Conservation (phyloP, 2,329 filamentous ascomycete species). For the Sphaerostilbella broomeana region DNA sequence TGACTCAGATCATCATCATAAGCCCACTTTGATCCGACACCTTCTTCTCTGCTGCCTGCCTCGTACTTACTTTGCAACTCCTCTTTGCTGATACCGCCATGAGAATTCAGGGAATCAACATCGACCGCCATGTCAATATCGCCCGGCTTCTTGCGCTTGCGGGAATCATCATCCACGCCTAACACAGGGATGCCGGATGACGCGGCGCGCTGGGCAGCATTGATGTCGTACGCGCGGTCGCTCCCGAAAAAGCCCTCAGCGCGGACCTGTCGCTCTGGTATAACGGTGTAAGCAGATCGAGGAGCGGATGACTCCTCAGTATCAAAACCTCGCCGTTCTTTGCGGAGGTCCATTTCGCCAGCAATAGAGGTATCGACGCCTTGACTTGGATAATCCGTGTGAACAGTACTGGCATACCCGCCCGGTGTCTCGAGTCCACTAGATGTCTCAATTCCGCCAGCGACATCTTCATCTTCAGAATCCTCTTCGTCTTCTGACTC, state of each 20-base stretch:
- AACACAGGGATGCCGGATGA: conserved; percentile 57
- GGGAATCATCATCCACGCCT: conserved; percentile 67
- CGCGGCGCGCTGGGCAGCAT: conserved; percentile 37
- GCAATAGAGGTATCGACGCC: conserved; percentile 65
- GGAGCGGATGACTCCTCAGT: conserved; percentile 73
- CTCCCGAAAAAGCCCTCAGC: conserved; percentile 94
- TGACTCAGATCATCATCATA: conserved; percentile 85
- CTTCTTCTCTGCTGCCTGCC: conserved; percentile 58
- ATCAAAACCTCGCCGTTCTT: conserved; percentile 72
- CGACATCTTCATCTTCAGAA: conserved; percentile 54
- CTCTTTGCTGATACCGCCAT: conserved; percentile 77
- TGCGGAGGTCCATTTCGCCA: conserved; percentile 87
- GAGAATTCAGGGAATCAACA: conserved; percentile 66
- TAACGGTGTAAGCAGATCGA: conserved; percentile 77
- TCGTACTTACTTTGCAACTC: conserved; percentile 78
- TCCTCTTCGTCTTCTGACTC: conserved; percentile 71
- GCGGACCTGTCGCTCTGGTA: conserved; percentile 80
- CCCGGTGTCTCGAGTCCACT: conserved; percentile 74
- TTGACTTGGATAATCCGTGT: conserved; percentile 66
- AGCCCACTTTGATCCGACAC: conserved; percentile 61
- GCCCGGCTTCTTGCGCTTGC: conserved; percentile 92
- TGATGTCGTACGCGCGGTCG: conserved; percentile 87
- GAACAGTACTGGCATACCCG: conserved; percentile 72
- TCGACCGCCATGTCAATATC: conserved; percentile 93
- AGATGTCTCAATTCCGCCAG: conserved; percentile 64